Base-by-base conservation (phyloP, 106 monocot genomes). In the Dendrobium chrysotoxum region DNA sequence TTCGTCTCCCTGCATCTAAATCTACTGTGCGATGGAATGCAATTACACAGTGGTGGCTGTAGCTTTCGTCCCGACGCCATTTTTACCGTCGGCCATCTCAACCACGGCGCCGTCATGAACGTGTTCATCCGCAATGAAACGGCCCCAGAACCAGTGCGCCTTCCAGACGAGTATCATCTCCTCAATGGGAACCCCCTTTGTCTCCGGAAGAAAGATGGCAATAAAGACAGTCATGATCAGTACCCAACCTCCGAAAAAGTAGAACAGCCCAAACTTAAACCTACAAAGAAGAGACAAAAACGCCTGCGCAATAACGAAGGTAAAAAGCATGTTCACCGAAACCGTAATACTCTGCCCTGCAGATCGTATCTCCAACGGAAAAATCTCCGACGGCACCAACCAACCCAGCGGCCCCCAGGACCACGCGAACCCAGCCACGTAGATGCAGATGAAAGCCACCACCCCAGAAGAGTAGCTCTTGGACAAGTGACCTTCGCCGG, bases 361-460 rank as follows among this genome's bases (percentile, higher is more conserved):
- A 28, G 87, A 87, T 10, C 87, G 28, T 46, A 87, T 81, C 81
- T 87, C 87, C 47, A 83, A 28, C 11, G 87, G 86, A 53, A 86
- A 86, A n/a, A 86, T 86, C 77, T 86, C 86, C 5, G 76, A 77
- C 7, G 86, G 86, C 25, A 87, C 83, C 28, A 87, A 58, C 87
- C 87, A 87, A 16, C 87, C 87, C 12, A 87, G 66, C 0, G 87
- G 87, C 0, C 87, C 83, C 87, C 87, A 87, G 0, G 87, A 87
- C 83, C 83, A 87, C 5, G 87, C 87, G 53, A 87, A 87, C 2
- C 83, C 87, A 0, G 81, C 80, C 1, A 87, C 84, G 66, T 87
- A 84, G 21, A 78, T 16, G 74, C 83, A 87, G 46, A 87, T 83
- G 58, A 87, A 66, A 18, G 53, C 10, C 65, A 87, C 83, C 21